Evolutionary conservation across 495 filamentous ascomycete species (phyloP).

Genomic region (Chaetomium cochliodes): DNA sequence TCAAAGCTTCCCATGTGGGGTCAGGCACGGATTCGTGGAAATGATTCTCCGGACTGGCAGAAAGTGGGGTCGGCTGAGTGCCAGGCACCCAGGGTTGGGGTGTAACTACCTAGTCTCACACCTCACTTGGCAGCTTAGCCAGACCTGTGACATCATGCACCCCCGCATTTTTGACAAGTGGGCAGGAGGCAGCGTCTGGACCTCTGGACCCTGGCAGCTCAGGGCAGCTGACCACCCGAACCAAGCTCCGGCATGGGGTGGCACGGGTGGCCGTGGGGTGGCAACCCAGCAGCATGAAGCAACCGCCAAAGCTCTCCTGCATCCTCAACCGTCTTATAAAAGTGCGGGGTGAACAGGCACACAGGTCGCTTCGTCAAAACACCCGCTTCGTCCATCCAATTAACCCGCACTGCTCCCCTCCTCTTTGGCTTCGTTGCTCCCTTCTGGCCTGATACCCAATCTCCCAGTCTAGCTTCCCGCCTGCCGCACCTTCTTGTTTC

Average conservation of each 20-base stretch:
- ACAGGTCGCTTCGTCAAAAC: constrained; percentile 21
- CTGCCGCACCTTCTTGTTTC: constrained; percentile 14
- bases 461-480: constrained; percentile 10
- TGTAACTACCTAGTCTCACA: too few relatives aligned
- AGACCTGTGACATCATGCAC: constrained; percentile 33
- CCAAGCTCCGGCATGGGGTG: constrained; percentile 7
- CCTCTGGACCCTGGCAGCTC: constrained; percentile 13
- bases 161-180: constrained; percentile 24
- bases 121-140: too few relatives aligned
- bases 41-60: constrained; percentile 20
- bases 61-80: neutral
- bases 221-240: constrained; percentile 1
- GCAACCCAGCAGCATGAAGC: neutral
- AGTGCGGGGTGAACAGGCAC: constrained; percentile 39
- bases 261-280: too few relatives aligned
- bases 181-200: constrained; percentile 8
- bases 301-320: constrained; percentile 19
- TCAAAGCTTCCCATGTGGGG: neutral
- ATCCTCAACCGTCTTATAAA: constrained; percentile 17
- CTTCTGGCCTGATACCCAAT: constrained; percentile 8
- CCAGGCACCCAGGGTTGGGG: too few relatives aligned
- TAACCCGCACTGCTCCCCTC: constrained; percentile 33
- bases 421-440: constrained; percentile 20
- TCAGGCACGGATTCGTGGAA: constrained; percentile 21
- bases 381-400: constrained; percentile 31